A percentile compares a stretch with the other conserved stretches of the same genome.
These are phyloP conservation scores for Suhomyces ambrosiae DNA, from an alignment of 1,139 yeast genomes.

Conservation along the genomic window DNA sequence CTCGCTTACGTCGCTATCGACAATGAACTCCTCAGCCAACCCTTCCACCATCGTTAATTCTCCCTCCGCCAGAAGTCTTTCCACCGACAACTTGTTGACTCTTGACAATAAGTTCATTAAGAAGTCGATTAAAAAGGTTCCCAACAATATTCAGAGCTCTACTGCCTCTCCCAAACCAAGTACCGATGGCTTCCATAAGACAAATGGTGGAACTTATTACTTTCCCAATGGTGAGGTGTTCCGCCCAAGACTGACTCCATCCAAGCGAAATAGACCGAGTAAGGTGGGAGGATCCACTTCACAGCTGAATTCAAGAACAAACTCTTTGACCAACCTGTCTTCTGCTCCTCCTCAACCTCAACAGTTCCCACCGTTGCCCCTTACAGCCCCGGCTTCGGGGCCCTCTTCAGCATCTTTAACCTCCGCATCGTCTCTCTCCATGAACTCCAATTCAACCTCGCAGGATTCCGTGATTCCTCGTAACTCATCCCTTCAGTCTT, in stretches of 20 bases:
- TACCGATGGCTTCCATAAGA: conserved; percentile 22
- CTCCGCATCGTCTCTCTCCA: conserved; percentile 8
- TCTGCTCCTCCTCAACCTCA: neutral
- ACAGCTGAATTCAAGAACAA: conserved; percentile 9
- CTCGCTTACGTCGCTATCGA: conserved; percentile 38
- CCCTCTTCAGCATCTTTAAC: conserved; percentile 7
- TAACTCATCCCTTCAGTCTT: conserved; percentile 9
- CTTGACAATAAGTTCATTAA: conserved; percentile 43
- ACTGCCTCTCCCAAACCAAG: conserved; percentile 2
- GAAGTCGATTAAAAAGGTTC: conserved; percentile 28
- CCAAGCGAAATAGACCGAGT: conserved; percentile 41
- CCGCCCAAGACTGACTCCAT: conserved; percentile 46
- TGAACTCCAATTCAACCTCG: conserved; percentile 6
- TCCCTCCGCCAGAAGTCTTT: conserved; percentile 28
- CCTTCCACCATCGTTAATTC: conserved; percentile 2
- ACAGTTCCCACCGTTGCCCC: conserved; percentile 1
- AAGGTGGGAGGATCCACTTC: conserved; percentile 20
- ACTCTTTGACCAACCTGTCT: conserved; percentile 11
- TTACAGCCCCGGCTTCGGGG: conserved; percentile 3
- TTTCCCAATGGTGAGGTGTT: conserved; percentile 62
- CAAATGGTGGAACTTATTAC: conserved; percentile 37
- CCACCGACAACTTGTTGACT: conserved; percentile 43
- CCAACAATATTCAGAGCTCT: too few relatives aligned
- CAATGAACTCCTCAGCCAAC: conserved; percentile 15
- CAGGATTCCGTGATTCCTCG: conserved; percentile 11